Evolutionary conservation across 768 basidiomycete genomes (phyloP), one percentile per base, ranked within the genome.

Genomic region (Suillus occidentalis): DNA sequence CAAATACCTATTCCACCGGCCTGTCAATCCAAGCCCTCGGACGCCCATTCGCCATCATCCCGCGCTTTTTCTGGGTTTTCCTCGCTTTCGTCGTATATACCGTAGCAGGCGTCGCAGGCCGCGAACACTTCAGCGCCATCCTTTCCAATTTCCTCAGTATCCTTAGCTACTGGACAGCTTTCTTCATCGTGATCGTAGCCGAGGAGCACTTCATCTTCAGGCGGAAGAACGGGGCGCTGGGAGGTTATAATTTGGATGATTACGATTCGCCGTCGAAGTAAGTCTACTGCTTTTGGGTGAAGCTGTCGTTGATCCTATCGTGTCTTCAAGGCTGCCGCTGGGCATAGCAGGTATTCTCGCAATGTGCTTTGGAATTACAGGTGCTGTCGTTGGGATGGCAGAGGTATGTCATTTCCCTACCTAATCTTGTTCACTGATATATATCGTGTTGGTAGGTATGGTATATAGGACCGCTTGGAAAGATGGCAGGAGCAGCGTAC

Each of bases 301-400:
- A 34, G 25, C 16, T 55, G 52, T 10, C 2, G 53, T 53, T 39
- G 45, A 31, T 0, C 43, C 36, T n/a, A 10, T 0, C 12, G 16
- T 31, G 8, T 31, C n/a, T 7, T 36, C 3, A 37, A 82, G 81
- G 56, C 78, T 86, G 16, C 85, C 85, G 0, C 45, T 81, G 0
- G 85, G 85, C 6, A 61, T 80, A 12, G 85, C 85, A 0, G 85
- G 83, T 31, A 68, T 85, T 1, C 66, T 80, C 43, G 83, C 85
- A 0, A 79, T 75, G 31, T 79, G 75, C 64, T 83, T 78, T 60
- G 85, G 85, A 12, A 79, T 82, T 3, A 79, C 71, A 0, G 83
- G 83, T 1, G 84, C 84, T 0, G 81, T 86, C 1, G 72, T 85
- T 7, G 81, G 83, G 2, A 87, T 87, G 85, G 79, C 84, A 12